Evolutionary conservation across 768 basidiomycete species (phyloP).

Genomic region (Sarcomyxa edulis): DNA sequence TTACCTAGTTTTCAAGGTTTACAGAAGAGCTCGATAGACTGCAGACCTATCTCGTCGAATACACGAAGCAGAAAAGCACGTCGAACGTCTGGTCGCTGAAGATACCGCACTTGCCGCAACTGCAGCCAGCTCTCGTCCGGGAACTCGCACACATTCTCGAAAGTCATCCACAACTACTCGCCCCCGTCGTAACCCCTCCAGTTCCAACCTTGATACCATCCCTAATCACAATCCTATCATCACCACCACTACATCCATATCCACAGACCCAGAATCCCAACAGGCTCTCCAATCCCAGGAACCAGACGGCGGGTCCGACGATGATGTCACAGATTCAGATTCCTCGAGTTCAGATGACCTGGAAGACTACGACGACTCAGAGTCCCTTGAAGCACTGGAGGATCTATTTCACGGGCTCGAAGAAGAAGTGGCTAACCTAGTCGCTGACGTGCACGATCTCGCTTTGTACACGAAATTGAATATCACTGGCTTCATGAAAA

Average conservation of each 20-base stretch:
- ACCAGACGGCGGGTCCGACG: constrained; percentile 70
- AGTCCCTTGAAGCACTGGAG: constrained; percentile 73
- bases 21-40: too few relatives aligned
- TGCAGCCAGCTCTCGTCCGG: not conserved
- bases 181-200: too few relatives aligned
- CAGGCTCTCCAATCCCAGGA: constrained; percentile 37
- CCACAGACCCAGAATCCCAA: constrained; percentile 55
- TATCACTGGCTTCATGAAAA: constrained; percentile 98
- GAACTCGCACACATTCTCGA: too few relatives aligned
- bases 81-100: constrained; percentile 69
- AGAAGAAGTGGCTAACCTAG: constrained; percentile 91
- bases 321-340: constrained; percentile 43
- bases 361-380: constrained; percentile 29
- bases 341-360: constrained; percentile 30
- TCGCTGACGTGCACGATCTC: constrained; percentile 88
- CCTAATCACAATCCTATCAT: too few relatives aligned
- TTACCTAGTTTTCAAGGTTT: too few relatives aligned
- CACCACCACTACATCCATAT: too few relatives aligned
- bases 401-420: constrained; percentile 84
- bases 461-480: constrained; percentile 94
- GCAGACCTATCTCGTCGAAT: constrained; percentile 80
- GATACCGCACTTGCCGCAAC: constrained; percentile 21
- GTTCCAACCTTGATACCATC: too few relatives aligned
- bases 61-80: constrained; percentile 73
- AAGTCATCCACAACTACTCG: too few relatives aligned